phyloP scores from a whole-genome alignment of 257 asterid genomes.

The Paraleonurus japonicus region DNA sequence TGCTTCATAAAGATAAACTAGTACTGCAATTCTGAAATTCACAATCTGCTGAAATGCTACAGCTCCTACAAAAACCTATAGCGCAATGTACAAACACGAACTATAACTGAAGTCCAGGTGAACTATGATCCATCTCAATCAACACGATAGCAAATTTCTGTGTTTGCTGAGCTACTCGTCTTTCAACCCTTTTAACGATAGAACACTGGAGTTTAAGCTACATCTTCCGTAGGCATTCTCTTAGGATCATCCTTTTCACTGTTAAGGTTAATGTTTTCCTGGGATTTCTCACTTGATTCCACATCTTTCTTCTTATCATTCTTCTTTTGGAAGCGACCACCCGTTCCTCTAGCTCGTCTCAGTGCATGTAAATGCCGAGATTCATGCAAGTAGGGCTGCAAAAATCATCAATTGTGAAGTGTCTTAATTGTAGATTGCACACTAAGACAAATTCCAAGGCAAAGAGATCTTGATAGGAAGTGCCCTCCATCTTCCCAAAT shows the following conservation, averaged over 20 bases:
- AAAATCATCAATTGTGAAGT: conserved; percentile 15
- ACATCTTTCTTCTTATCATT: conserved; percentile 43
- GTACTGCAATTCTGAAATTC: conserved; percentile 13
- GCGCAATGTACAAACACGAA: conserved; percentile 41
- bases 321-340: conserved; percentile 93
- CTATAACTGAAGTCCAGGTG: conserved; percentile 21
- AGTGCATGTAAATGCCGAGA: conserved; percentile 91
- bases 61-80: conserved; percentile 47
- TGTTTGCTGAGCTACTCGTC: background rate
- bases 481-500: background rate
- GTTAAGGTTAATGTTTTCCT: conserved; percentile 43
- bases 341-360: conserved; percentile 79
- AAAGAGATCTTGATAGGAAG: conserved; percentile 7
- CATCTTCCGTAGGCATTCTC: conserved; percentile 44
- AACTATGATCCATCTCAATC: conserved; percentile 28
- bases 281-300: conserved; percentile 44
- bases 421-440: conserved; percentile 3
- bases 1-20: conserved; percentile 19
- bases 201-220: conserved; percentile 13
- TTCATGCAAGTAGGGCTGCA: conserved; percentile 96
- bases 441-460: conserved; percentile 1
- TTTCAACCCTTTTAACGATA: conserved; percentile 3
- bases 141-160: background rate
- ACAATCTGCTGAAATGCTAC: conserved; percentile 24
- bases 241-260: conserved; percentile 34